Evolutionary conservation across 1,284 basidiomycete species (phyloP), one percentile per base, ranked within the genome.

Genomic region (Cutaneotrichosporon sp.): DNA sequence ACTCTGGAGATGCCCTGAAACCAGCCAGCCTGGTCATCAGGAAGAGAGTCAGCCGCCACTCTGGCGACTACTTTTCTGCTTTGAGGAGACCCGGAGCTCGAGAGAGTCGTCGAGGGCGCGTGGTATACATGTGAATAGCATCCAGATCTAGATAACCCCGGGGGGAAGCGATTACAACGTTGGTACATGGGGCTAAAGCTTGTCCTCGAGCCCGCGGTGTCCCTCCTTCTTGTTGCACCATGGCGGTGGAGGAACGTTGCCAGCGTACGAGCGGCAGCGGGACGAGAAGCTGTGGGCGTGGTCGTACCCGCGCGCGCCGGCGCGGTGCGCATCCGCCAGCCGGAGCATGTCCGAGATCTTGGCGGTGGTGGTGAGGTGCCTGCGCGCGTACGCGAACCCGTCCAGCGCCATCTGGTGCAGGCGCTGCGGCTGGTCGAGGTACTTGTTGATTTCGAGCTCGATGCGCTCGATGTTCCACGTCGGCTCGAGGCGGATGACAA

Each of bases 361-460:
- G 52, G 66, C 65, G 64, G 74, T 76, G 13, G 74, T 74, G 2
- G 76, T 78, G 51, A 79, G 56, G 49, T 77, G 66, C 49, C 66
- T 65, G 33, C 78, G 66, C 0, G 78, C 78, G 60, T 76, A 78
- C 4, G 71, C 70, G 52, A 79, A 72, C 6, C 65, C 78, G 27
- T 77, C 71, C 42, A 77, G 54, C 5, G 76, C 75, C 70, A 78
- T 79, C 56, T 74, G 71, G 42, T 75, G 67, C 43, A 79, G 64
- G 22, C 62, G 56, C 6, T 73, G 71, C 7, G 75, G 74, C 29
- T 72, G 60, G 20, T 63, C 70, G 27, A 79, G 68, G 51, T 72
- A 69, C 53, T 54, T 54, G 22, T 68, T 33, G 29, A 79, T 59
- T 54, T 72, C 70, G 25, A 59, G 54, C 34, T 77, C 64, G 60